A percentile compares a stretch with the other conserved stretches of the same genome.
These are phyloP conservation scores for Ceratocystis huliohia DNA, from an alignment of 2,329 filamentous ascomycete species.

Conservation along the genomic window DNA sequence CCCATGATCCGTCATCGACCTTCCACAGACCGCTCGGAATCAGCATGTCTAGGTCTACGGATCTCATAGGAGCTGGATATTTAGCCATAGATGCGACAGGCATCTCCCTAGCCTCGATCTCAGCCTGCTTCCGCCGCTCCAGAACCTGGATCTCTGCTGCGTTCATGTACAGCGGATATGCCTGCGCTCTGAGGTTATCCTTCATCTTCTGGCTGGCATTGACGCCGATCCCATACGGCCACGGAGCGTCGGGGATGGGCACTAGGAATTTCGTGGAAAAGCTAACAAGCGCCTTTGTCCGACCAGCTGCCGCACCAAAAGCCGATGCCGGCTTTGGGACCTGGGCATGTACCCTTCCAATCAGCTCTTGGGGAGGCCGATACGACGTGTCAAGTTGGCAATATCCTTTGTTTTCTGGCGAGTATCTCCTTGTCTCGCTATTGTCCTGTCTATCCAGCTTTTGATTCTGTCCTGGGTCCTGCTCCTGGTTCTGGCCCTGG, in stretches of 20 bases:
- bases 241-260: constrained; percentile 21
- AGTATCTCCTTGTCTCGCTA: neutral
- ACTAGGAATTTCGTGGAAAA: constrained; percentile 23
- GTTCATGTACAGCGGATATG: constrained; percentile 8
- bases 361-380: neutral
- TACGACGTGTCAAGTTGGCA: neutral
- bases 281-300: neutral
- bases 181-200: neutral
- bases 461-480: neutral
- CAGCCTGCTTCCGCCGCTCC: constrained; percentile 1
- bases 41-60: neutral
- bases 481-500: neutral
- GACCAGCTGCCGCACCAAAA: neutral
- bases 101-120: neutral
- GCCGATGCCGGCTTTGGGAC: neutral
- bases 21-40: neutral
- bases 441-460: neutral
- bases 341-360: neutral
- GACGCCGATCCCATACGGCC: constrained; percentile 20
- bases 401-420: neutral
- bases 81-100: neutral
- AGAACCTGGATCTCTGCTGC: constrained; percentile 8
- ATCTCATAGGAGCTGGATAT: neutral
- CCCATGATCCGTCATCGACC: neutral
- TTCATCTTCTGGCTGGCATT: constrained; percentile 13